Base-by-base conservation (phyloP, 768 basidiomycete genomes). In the Mycena pura region DNA sequence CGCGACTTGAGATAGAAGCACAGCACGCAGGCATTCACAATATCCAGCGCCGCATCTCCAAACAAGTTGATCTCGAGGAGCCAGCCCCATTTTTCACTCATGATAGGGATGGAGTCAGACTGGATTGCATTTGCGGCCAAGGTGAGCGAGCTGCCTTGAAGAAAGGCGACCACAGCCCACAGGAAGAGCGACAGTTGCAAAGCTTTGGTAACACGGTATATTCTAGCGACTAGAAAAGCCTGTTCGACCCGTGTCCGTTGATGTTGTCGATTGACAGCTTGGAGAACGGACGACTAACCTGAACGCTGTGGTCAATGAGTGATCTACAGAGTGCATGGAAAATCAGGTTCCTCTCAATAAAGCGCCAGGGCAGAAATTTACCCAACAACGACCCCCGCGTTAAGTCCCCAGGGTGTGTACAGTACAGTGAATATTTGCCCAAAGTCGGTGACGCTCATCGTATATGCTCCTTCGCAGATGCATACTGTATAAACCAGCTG, bases 291-390 rank as follows among this genome's bases (percentile, higher is more conserved):
- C 2, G 6, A 60, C 51, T 17, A 14, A 29, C 62, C 57, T 64
- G 62, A 10, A 64, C 57, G 13, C 51, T 17, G 24, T 64, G 62
- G 27, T 64, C 62, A 17, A 64, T 50, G 1, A 57, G 1, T 14
- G 53, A 55, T 39, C 60, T 61, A 32, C 24, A 25, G 1, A 5
- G 28, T 22, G n/a, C n/a, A 40, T 13, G 21, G n/a, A 49, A 11
- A 27, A 29, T 31, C 7, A 47, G 22, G 27, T 21, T 24, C 8
- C 22, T 27, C 24, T 6, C 3, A 22, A 34, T 61, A 49, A 4
- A 61, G 44, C 15, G 25, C 7, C 8, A 54, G 59, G 38, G 53
- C 59, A 10, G 48, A 48, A 1, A 62, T 21, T 25, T 9, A 21
- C 22, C 60, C 53, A 17, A 62, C 19, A 14, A 56, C 7, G 8